Base-by-base conservation (phyloP, 2,329 filamentous ascomycete species). In the Paecilomyces variotii region DNA sequence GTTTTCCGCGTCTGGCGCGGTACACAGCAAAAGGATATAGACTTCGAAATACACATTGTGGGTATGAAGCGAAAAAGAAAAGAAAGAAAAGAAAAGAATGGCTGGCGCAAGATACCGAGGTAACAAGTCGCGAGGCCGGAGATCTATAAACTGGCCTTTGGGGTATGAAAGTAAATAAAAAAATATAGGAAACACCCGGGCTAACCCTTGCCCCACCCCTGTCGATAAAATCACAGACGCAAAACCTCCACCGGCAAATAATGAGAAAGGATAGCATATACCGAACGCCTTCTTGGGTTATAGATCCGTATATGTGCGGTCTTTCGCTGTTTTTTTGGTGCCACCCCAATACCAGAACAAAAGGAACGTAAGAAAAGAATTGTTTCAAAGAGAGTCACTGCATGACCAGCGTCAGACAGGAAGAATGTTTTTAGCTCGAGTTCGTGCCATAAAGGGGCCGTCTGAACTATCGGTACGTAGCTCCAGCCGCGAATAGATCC, bases 401-500 rank as follows among this genome's bases (percentile, higher is more conserved):
- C n/a, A 45, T 45, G 39, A 45, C 39, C 9, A 45, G 14, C n/a
- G n/a, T 45, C 39, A 45, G 39, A 19, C 39, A 45, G 39, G 5
- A 45, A n/a, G n/a, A 12, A 14, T 39, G 39, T 19, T 9, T 24
- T 45, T 19, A 45, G 30, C 11, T 32, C 7, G 30, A n/a, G 19
- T 45, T 45, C 39, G n/a, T 45, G n/a, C 39, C 14, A 45, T 7
- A 14, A 45, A 45, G n/a, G n/a, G n/a, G 19, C 19, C 39, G n/a
- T 45, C n/a, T 24, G 14, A 55, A 59, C 67, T 73, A 76, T 59
- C 72, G 69, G 63, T 66, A 74, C 57, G 68, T 72, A 58, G 72
- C 66, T 63, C 88, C 84, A 32, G 86, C 85, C 56, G 88, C 87
- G 79, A 89, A 88, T 64, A 92, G 91, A 75, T 88, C 91, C 4